A percentile compares a stretch with the other conserved stretches of the same genome.
These are phyloP conservation scores for Craterostigma plantagineum DNA, from an alignment of 257 asterid genomes.

Conservation along the genomic window DNA sequence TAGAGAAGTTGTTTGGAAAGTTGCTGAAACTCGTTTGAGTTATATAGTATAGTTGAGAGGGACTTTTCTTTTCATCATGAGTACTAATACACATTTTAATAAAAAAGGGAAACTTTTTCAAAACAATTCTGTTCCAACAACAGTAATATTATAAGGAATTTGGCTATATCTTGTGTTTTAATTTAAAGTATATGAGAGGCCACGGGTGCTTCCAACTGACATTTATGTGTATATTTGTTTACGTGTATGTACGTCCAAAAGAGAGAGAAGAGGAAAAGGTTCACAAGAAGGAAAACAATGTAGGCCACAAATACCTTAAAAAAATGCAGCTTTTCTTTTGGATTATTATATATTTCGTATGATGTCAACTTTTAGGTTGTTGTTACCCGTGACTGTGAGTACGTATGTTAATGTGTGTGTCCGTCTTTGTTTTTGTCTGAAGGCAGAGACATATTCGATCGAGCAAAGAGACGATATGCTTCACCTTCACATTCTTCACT, in stretches of 20 bases:
- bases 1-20: no score
- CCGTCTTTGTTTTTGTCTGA: no score
- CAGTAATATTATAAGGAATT: not conserved
- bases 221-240: not conserved
- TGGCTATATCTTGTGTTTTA: not conserved
- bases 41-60: not conserved
- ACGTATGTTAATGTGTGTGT: not conserved
- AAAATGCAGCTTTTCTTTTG: slow-evolving; percentile 8
- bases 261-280: not conserved
- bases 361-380: slow-evolving; percentile 5
- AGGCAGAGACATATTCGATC: no score
- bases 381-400: slow-evolving; percentile 18
- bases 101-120: no score
- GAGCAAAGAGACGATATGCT: no score
- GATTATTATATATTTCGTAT: not conserved
- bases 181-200: slow-evolving; percentile 1
- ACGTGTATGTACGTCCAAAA: not conserved
- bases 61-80: not conserved
- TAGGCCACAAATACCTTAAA: slow-evolving; percentile 10
- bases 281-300: slow-evolving; percentile 9
- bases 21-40: not conserved
- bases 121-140: not conserved
- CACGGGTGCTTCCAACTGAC: slow-evolving; percentile 16
- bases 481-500: no score
- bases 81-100: no score